phyloP scores from a whole-genome alignment of 768 basidiomycete species.

The Rhizopogon roseolus region DNA sequence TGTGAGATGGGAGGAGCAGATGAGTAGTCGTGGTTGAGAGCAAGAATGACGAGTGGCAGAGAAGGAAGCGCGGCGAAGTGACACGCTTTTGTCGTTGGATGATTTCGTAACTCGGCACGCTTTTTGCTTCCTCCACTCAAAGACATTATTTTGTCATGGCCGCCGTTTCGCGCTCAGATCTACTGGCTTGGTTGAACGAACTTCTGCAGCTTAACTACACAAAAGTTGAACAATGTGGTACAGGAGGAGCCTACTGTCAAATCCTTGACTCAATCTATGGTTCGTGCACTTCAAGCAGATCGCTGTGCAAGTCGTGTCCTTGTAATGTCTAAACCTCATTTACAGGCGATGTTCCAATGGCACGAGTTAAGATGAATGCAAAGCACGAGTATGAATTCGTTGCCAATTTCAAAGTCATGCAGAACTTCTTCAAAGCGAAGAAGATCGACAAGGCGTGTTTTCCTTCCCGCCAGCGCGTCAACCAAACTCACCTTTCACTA shows the following conservation, averaged over 20 bases:
- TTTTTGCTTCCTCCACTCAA: slow-evolving; percentile 3
- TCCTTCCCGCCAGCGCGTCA: neutral
- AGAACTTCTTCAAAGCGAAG: slow-evolving; percentile 86
- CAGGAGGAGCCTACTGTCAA: slow-evolving; percentile 92
- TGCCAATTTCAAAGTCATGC: slow-evolving; percentile 93
- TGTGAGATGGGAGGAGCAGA: neutral
- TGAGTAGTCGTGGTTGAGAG: neutral
- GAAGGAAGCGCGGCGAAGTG: neutral
- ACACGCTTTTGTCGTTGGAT: slow-evolving; percentile 6
- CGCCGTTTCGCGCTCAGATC: slow-evolving; percentile 74
- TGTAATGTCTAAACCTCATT: slow-evolving; percentile 8
- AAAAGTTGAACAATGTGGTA: slow-evolving; percentile 89
- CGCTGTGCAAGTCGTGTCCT: slow-evolving; percentile 6
- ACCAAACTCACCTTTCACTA: slow-evolving; percentile 4
- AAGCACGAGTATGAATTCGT: slow-evolving; percentile 95
- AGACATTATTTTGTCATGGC: slow-evolving; percentile 35
- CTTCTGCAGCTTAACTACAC: slow-evolving; percentile 88
- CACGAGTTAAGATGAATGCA: slow-evolving; percentile 91
- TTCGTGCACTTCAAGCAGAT: slow-evolving; percentile 34
- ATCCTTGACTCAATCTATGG: slow-evolving; percentile 93
- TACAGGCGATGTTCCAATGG: slow-evolving; percentile 86
- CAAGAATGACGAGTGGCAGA: neutral
- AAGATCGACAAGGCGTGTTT: slow-evolving; percentile 85
- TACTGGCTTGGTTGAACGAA: slow-evolving; percentile 92
- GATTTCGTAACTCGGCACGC: slow-evolving; percentile 5